A percentile compares a stretch with the other conserved stretches of the same genome.
Evolutionary conservation across 108 stramenopile species (phyloP).

Genomic region (Pelagomonas calceolata): DNA sequence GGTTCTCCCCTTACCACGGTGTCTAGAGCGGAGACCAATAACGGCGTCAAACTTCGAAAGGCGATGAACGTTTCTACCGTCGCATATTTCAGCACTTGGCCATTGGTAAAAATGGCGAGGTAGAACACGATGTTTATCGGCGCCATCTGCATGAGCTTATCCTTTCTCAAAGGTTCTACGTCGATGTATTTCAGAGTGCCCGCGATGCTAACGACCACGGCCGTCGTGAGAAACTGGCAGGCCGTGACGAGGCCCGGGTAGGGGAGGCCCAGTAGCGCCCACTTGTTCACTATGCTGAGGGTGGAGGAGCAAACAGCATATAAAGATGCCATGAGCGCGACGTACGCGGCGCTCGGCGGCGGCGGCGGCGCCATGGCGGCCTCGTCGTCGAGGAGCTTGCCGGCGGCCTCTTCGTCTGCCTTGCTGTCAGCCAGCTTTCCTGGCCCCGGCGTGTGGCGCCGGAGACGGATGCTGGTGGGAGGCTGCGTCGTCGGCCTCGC

Average conservation of each 20-base stretch:
- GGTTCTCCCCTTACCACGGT: constrained; percentile 18
- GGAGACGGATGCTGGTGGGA: too few relatives aligned
- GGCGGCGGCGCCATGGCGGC: too few relatives aligned
- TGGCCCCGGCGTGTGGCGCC: too few relatives aligned
- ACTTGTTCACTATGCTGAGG: background rate
- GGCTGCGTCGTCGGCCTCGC: too few relatives aligned
- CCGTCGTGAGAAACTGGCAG: background rate
- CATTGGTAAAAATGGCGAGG: constrained; percentile 4
- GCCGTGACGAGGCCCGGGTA: background rate
- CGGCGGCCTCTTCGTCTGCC: too few relatives aligned
- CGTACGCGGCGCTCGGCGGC: too few relatives aligned
- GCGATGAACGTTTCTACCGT: constrained; percentile 34
- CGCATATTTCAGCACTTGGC: constrained; percentile 14
- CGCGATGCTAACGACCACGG: background rate
- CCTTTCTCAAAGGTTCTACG: background rate
- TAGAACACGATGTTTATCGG: constrained; percentile 10
- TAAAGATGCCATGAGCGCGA: too few relatives aligned
- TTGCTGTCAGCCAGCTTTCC: too few relatives aligned
- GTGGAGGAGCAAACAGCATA: background rate
- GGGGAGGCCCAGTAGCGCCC: background rate
- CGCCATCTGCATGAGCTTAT: constrained; percentile 11
- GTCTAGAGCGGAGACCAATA: constrained; percentile 20
- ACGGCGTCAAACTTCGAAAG: constrained; percentile 21
- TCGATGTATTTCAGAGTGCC: constrained; percentile 1
- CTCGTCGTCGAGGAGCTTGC: too few relatives aligned